Base-by-base conservation (phyloP, 768 basidiomycete genomes). In the Suillus alpinus region DNA sequence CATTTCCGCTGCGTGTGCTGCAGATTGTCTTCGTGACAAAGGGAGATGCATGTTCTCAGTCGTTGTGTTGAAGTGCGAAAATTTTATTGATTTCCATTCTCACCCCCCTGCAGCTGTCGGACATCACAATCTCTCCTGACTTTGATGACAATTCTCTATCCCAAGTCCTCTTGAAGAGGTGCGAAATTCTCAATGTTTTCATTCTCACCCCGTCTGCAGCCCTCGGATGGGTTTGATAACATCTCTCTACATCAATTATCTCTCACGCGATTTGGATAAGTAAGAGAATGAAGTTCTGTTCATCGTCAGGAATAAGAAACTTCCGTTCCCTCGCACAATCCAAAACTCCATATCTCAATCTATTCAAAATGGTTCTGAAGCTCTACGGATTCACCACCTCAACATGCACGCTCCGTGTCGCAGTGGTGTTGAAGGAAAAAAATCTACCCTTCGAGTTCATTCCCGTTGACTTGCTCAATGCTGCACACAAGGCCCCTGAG, bases 401-500 rank as follows among this genome's bases (percentile, higher is more conserved):
- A 1, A 77, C 80, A 29, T 81, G 77, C 77, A 82, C 83, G 1
- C 77, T 73, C 20, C 80, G 80, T n/a, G 86, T 85, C 16, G 82
- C 77, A 5, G 62, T 73, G 26, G 73, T 84, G 4, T 70, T 83
- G 60, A 77, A 79, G 65, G 86, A 88, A 72, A 83, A 83, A 66
- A 69, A 78, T 4, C 73, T 88, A 2, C 81, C 83, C 0, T 88
- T 81, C 69, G 80, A 83, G 64, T 70, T 86, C 56, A 59, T 79
- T 56, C 44, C 57, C 16, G 62, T 88, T 58, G 77, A 85, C 63
- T 58, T 83, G 16, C 26, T 49, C 59, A 77, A 78, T 51, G 66
- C 61, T 31, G 78, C 77, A 65, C 82, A 86, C 66, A 86, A 85
- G 69, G 39, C 73, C 0, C 69, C 80, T 1, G 79, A 67, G 4